Percentiles rank a stretch among this genome's conserved stretches.
These are phyloP conservation scores for Agastache rugosa DNA, from an alignment of 257 asterid genomes.

Conservation along the genomic window DNA sequence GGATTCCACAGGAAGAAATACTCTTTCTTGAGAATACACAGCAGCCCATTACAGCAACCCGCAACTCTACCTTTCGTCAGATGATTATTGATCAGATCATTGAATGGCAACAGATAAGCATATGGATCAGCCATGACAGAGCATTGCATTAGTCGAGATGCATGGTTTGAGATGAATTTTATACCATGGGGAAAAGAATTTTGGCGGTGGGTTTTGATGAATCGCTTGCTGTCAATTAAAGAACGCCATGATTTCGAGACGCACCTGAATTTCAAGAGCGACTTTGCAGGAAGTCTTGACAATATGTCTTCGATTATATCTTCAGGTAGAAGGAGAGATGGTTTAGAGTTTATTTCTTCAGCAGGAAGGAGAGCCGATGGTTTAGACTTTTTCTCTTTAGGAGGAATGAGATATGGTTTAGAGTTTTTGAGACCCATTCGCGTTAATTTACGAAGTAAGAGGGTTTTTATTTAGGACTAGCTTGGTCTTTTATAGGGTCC, in stretches of 20 bases:
- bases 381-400: too few relatives aligned
- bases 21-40: not conserved
- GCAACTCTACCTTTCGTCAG: not conserved
- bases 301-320: too few relatives aligned
- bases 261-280: conserved; percentile 40
- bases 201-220: conserved; percentile 36
- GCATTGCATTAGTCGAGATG: not conserved
- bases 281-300: conserved; percentile 37
- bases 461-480: too few relatives aligned
- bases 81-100: not conserved
- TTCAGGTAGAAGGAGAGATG: too few relatives aligned
- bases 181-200: not conserved
- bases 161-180: too few relatives aligned
- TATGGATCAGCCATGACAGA: conserved; percentile 18
- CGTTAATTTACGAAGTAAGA: too few relatives aligned
- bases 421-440: too few relatives aligned
- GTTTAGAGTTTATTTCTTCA: too few relatives aligned
- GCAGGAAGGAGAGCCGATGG: too few relatives aligned
- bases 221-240: conserved; percentile 28
- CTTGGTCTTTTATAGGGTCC: too few relatives aligned
- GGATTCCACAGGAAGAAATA: not conserved
- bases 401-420: too few relatives aligned
- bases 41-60: not conserved
- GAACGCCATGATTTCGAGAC: conserved; percentile 45
- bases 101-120: not conserved